Evolutionary conservation across 2,329 filamentous ascomycete genomes (phyloP), one percentile per base, ranked within the genome.

Genomic region (Scytalidium sp.): DNA sequence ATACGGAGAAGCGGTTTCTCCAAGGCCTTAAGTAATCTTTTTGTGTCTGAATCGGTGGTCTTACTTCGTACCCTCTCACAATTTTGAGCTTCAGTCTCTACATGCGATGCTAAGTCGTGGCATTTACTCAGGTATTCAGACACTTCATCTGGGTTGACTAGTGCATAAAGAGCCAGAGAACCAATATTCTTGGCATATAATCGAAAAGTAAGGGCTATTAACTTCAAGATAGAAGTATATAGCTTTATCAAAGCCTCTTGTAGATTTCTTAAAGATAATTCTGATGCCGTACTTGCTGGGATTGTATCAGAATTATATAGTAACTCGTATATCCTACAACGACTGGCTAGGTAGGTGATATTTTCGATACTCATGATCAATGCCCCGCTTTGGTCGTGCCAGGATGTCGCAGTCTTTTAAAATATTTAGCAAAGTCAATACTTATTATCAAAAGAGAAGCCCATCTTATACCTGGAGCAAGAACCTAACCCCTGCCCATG

Each of bases 401-500:
- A 46, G 41, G 22, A n/a, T 15, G 47, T 43, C 10, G 49, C 43
- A 21, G 40, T 41, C 46, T 50, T 27, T 45, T n/a, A 21, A 15
- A 43, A n/a, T 21, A 27, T 27, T 27, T 13, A 27, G 25, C 25
- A 27, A 27, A 27, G 25, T 20, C 41, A 43, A 19, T 19, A 20
- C 11, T 15, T 8, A 43, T 23, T 21, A 15, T 23, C 10, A 10
- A 23, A 17, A 20, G 22, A 19, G 41, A 19, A 56, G 20, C n/a
- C 49, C 43, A 13, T 53, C 19, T 50, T 55, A 45, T 19, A 54
- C 52, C 52, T 63, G 54, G 11, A 67, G 51, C 13, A 67, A n/a
- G 41, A 66, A 60, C 29, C 63, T 41, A 1, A 66, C 53, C 9
- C 46, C 58, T 13, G 61, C 64, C 64, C 64, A 67, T 2, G 63